phyloP scores from a whole-genome alignment of 768 basidiomycete genomes.

The Strobilomyces echinocephalus region DNA sequence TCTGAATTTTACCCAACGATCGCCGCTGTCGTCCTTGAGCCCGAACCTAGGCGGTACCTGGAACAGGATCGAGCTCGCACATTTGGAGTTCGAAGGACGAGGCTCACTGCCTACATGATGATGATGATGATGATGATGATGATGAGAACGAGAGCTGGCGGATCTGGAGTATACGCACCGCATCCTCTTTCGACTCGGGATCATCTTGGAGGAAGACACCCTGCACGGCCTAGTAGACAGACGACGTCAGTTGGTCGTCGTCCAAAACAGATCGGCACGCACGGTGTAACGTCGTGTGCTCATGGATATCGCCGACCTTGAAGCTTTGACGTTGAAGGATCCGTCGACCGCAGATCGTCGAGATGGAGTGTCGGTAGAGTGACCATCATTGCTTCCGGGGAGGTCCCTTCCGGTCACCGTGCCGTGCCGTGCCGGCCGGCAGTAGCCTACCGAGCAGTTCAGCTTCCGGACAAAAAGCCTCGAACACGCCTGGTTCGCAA shows the following conservation, averaged over 20 bases:
- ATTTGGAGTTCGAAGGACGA: background rate
- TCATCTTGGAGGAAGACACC: conserved; percentile 23
- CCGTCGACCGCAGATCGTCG: too few relatives aligned
- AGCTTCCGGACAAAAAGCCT: too few relatives aligned
- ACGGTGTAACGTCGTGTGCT: conserved; percentile 14
- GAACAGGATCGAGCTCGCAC: background rate
- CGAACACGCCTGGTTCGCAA: too few relatives aligned
- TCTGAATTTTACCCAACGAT: conserved; percentile 49
- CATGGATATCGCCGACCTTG: conserved; percentile 2
- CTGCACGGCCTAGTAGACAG: conserved; percentile 1
- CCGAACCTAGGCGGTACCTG: conserved; percentile 59
- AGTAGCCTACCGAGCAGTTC: too few relatives aligned
- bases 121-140: too few relatives aligned
- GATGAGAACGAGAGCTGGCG: too few relatives aligned
- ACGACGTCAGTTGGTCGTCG: background rate
- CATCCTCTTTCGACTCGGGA: conserved; percentile 5
- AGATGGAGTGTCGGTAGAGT: too few relatives aligned
- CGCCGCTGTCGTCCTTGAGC: conserved; percentile 45
- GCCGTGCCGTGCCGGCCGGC: too few relatives aligned
- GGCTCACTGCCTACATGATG: conserved; percentile 14
- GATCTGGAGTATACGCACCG: conserved; percentile 9
- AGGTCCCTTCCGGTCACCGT: too few relatives aligned
- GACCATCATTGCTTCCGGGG: too few relatives aligned
- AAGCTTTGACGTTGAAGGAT: too few relatives aligned
- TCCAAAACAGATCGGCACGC: background rate